A percentile compares a stretch with the other conserved stretches of the same genome.
These are phyloP conservation scores for Rhynchosporium secalis DNA, from an alignment of 2,329 filamentous ascomycete genomes.

Conservation along the genomic window DNA sequence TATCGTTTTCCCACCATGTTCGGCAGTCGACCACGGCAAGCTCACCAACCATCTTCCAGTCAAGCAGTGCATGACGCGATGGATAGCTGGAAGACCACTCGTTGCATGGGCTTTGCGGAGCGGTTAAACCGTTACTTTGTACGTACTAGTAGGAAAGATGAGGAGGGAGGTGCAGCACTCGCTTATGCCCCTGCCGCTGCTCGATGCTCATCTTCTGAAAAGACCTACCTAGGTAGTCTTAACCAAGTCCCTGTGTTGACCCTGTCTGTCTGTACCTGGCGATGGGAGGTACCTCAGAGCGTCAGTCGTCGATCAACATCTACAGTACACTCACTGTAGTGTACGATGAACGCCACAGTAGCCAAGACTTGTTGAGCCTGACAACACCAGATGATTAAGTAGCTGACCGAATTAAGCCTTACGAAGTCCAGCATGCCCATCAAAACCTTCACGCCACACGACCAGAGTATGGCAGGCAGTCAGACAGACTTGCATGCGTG, in stretches of 20 bases:
- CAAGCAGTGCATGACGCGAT: slow-evolving; percentile 10
- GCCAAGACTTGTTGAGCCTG: slow-evolving; percentile 22
- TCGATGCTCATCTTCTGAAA: slow-evolving; percentile 26
- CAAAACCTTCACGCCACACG: slow-evolving; percentile 2
- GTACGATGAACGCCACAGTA: slow-evolving; percentile 24
- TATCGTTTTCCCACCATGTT: not conserved
- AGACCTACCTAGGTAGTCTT: slow-evolving; percentile 8
- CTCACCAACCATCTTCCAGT: slow-evolving; percentile 8
- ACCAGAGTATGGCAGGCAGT: not conserved
- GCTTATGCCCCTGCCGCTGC: slow-evolving; percentile 14
- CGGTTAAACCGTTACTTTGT: slow-evolving; percentile 26
- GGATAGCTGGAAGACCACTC: not conserved
- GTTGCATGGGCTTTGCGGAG: slow-evolving; percentile 18
- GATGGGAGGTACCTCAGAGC: slow-evolving; percentile 10
- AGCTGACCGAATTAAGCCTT: not conserved
- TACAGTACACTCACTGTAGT: no score
- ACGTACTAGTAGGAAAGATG: not conserved
- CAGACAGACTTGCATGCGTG: slow-evolving; percentile 6
- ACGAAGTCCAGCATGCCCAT: not conserved
- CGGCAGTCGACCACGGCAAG: not conserved
- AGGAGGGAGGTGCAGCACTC: slow-evolving; percentile 3
- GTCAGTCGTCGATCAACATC: slow-evolving; percentile 21
- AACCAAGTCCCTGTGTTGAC: slow-evolving; percentile 16
- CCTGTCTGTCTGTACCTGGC: slow-evolving; percentile 15
- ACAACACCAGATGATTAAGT: not conserved